These are phyloP conservation scores for Ailanthus altissimus DNA, from an alignment of 345 rosid species.

Conservation along the genomic window DNA sequence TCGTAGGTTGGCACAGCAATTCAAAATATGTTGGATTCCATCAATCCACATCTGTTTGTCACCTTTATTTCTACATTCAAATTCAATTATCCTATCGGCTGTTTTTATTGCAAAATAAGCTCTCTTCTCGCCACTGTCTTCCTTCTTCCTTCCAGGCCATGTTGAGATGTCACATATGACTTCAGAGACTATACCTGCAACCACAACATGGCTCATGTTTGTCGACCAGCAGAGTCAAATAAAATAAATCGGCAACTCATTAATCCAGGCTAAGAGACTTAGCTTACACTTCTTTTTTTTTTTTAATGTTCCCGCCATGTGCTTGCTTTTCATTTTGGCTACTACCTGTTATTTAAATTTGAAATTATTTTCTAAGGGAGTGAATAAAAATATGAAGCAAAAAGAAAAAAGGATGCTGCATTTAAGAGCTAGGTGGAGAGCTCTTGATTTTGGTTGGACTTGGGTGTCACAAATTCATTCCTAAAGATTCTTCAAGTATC, in stretches of 20 bases:
- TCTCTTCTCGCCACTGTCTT: slow-evolving; percentile 38
- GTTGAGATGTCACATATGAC: slow-evolving; percentile 57
- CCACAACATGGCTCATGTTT: slow-evolving; percentile 8
- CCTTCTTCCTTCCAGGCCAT: slow-evolving; percentile 61
- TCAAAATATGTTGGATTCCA: slow-evolving; percentile 71
- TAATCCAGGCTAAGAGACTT: slow-evolving; percentile 21
- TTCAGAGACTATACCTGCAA: slow-evolving; percentile 66
- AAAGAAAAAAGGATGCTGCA: not conserved
- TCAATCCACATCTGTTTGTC: slow-evolving; percentile 81
- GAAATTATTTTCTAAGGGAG: slow-evolving; percentile 2
- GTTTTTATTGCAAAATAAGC: slow-evolving; percentile 81
- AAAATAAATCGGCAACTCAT: slow-evolving; percentile 1
- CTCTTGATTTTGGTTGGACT: not conserved
- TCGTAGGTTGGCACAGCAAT: slow-evolving; percentile 40
- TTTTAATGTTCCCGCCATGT: slow-evolving; percentile 86
- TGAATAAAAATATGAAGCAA: not conserved
- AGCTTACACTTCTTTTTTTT: slow-evolving; percentile 82
- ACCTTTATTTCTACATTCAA: slow-evolving; percentile 64
- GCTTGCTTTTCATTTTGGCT: slow-evolving; percentile 84
- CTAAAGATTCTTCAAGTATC: not conserved
- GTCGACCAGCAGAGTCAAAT: slow-evolving; percentile 5
- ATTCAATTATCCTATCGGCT: slow-evolving; percentile 70
- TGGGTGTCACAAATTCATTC: not conserved
- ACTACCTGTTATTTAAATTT: slow-evolving; percentile 52
- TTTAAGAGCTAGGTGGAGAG: not conserved